These are phyloP conservation scores for Tubosaeta brunneosetosa DNA, from an alignment of 768 basidiomycete species.

Conservation along the genomic window DNA sequence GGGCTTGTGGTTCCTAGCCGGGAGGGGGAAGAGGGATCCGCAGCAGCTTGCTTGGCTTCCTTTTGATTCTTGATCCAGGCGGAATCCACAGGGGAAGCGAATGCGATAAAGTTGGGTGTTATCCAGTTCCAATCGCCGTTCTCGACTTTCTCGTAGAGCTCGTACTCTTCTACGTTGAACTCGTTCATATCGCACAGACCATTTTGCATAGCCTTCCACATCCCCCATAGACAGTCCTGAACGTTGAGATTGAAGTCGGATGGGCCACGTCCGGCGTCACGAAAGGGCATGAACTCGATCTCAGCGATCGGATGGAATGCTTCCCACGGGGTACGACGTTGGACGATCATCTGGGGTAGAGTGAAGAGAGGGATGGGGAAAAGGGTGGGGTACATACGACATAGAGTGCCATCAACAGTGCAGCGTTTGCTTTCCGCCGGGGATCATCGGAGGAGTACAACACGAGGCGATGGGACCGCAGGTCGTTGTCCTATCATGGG, in stretches of 20 bases:
- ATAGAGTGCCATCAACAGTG: slow-evolving; percentile 90
- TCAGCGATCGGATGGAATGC: slow-evolving; percentile 93
- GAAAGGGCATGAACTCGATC: slow-evolving; percentile 90
- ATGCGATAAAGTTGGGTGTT: slow-evolving; percentile 88
- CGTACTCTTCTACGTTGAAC: slow-evolving; percentile 90
- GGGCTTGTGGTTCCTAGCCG: slow-evolving; percentile 22
- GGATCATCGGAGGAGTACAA: slow-evolving; percentile 88
- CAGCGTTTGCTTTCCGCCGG: slow-evolving; percentile 87
- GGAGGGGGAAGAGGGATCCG: slow-evolving; percentile 25
- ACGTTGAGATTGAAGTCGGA: slow-evolving; percentile 92
- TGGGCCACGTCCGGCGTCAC: slow-evolving; percentile 90
- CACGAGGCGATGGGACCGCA: slow-evolving; percentile 69
- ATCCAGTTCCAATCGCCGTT: slow-evolving; percentile 97
- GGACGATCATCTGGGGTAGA: slow-evolving; percentile 78
- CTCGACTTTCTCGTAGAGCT: slow-evolving; percentile 92
- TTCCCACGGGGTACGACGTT: slow-evolving; percentile 85
- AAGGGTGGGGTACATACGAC: slow-evolving; percentile 52
- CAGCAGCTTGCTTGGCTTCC: slow-evolving; percentile 46
- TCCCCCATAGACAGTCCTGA: slow-evolving; percentile 85
- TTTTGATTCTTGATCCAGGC: slow-evolving; percentile 75
- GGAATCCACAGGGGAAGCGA: slow-evolving; percentile 85
- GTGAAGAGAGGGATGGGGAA: slow-evolving; percentile 13
- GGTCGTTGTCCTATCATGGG: slow-evolving; percentile 60
- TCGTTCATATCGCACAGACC: slow-evolving; percentile 91
- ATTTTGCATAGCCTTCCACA: slow-evolving; percentile 89